phyloP scores from a whole-genome alignment of 768 basidiomycete genomes.

The Lentinula sp. region DNA sequence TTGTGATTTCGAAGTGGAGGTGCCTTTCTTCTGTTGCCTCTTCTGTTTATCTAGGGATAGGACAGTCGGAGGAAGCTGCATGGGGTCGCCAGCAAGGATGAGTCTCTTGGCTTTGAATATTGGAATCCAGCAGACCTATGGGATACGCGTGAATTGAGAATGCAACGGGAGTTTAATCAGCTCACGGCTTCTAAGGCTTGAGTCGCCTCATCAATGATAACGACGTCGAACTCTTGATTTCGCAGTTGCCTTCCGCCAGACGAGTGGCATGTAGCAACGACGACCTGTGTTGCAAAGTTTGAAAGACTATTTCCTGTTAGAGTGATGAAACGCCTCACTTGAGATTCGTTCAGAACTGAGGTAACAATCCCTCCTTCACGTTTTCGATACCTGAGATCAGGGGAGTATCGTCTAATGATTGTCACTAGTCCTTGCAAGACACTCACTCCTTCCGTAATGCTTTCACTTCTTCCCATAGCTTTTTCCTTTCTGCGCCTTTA shows the following conservation, averaged over 20 bases:
- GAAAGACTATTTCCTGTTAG: background rate
- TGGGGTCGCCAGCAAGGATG: conserved; percentile 90
- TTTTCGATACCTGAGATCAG: conserved; percentile 64
- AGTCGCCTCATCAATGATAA: conserved; percentile 97
- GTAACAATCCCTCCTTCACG: conserved; percentile 82
- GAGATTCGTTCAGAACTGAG: conserved; percentile 73
- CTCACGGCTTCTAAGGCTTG: conserved; percentile 91
- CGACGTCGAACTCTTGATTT: conserved; percentile 79
- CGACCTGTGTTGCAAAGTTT: conserved; percentile 41
- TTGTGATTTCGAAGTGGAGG: conserved; percentile 7
- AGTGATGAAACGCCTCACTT: conserved; percentile 33
- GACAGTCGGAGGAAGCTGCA: conserved; percentile 93
- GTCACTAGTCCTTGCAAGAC: background rate
- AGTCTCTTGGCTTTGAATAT: conserved; percentile 88
- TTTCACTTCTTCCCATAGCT: conserved; percentile 83
- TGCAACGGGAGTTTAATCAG: background rate
- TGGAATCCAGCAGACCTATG: conserved; percentile 89
- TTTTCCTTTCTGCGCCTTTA: conserved; percentile 68
- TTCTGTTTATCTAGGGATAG: conserved; percentile 52
- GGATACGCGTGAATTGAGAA: background rate
- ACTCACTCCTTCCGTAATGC: conserved; percentile 86
- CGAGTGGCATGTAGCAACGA: conserved; percentile 92
- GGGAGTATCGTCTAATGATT: background rate
- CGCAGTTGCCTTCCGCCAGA: conserved; percentile 80
- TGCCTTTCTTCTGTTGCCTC: conserved; percentile 9